Evolutionary conservation across 306 rosid genomes (phyloP).

Genomic region (Phaseolus lunatus): DNA sequence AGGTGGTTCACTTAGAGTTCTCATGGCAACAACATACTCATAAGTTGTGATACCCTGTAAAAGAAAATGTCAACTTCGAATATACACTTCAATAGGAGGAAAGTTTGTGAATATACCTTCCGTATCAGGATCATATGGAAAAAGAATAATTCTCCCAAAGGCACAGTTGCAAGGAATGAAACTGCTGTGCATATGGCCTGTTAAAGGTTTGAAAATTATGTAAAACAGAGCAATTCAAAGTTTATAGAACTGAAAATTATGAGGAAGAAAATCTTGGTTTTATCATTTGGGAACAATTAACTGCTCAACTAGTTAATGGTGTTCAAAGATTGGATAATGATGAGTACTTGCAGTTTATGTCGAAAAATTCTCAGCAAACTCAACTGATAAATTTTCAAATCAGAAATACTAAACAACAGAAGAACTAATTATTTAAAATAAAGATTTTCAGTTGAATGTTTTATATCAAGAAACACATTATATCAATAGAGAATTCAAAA

Average conservation of each 20-base stretch:
- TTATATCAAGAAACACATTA: constrained; percentile 1
- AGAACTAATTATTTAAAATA: not conserved
- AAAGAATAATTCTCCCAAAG: constrained; percentile 85
- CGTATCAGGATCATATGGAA: constrained; percentile 84
- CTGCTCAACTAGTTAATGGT: constrained; percentile 3
- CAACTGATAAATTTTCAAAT: constrained; percentile 13
- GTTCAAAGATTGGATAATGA: not conserved
- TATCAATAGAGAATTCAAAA: not conserved
- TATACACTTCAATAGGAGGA: constrained; percentile 12
- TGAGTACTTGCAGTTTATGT: constrained; percentile 11
- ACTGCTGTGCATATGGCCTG: constrained; percentile 85
- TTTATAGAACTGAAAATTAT: constrained; percentile 25
- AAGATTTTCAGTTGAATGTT: not conserved
- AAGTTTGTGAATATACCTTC: constrained; percentile 60
- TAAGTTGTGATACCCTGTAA: constrained; percentile 85
- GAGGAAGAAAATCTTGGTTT: not conserved
- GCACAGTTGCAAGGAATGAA: constrained; percentile 73
- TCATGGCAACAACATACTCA: constrained; percentile 88
- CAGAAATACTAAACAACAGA: not conserved
- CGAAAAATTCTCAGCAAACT: constrained; percentile 32
- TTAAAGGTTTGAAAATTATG: constrained; percentile 41
- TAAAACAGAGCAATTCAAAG: constrained; percentile 24
- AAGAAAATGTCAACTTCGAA: constrained; percentile 44
- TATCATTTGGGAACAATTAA: constrained; percentile 27
- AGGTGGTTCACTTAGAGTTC: constrained; percentile 78